phyloP scores from a whole-genome alignment of 257 asterid genomes.

The Galeopsis tetrahit region DNA sequence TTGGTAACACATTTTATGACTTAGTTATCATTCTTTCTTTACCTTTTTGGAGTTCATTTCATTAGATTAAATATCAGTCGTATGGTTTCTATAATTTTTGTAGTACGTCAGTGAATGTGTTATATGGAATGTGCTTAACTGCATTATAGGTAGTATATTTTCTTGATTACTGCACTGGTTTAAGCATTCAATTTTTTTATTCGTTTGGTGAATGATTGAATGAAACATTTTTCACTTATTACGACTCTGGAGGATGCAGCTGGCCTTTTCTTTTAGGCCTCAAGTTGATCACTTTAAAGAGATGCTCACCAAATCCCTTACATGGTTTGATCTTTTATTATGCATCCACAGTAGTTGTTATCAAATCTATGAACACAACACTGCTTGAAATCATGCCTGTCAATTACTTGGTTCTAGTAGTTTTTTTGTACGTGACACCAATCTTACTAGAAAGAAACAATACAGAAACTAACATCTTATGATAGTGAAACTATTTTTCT shows the following conservation, averaged over 20 bases:
- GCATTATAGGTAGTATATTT: slow-evolving; percentile 14
- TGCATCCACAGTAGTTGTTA: slow-evolving; percentile 5
- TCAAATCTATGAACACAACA: not conserved
- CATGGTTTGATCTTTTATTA: not conserved
- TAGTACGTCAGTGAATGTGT: not conserved
- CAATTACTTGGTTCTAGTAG: slow-evolving; percentile 4
- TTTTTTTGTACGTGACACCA: not conserved
- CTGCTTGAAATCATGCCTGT: not conserved
- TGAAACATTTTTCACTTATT: not conserved
- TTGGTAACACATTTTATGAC: not conserved
- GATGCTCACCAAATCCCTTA: not conserved
- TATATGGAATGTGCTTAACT: not conserved
- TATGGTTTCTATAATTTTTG: slow-evolving; percentile 10
- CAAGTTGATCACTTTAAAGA: not conserved
- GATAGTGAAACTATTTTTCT: not conserved
- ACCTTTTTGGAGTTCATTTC: slow-evolving; percentile 14
- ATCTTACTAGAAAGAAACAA: not conserved
- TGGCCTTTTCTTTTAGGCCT: not conserved
- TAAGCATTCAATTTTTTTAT: not conserved
- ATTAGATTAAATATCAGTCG: slow-evolving; percentile 9
- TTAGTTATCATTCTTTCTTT: not conserved
- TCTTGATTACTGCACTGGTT: slow-evolving; percentile 14
- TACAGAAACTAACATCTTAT: slow-evolving; percentile 4
- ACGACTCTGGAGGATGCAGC: not conserved
- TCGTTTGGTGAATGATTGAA: not conserved